Conservation (phyloP, 2,329 filamentous ascomycete species). For the Didymella arachidicola region DNA sequence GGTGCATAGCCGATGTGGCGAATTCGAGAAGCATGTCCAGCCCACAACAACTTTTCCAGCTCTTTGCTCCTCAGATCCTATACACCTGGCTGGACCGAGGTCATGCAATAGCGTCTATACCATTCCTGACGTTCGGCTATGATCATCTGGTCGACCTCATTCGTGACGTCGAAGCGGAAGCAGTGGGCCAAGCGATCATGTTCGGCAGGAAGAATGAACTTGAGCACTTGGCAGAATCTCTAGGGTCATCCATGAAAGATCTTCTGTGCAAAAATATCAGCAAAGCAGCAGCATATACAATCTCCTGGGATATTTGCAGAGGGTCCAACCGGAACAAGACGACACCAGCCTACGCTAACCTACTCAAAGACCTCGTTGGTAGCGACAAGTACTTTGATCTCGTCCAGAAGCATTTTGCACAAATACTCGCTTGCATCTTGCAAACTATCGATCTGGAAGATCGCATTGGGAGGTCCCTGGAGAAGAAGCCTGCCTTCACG, state of each 20-base stretch:
- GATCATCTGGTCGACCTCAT: constrained; percentile 72
- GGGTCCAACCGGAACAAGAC: constrained; percentile 48
- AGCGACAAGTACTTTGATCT: constrained; percentile 68
- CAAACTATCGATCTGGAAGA: constrained; percentile 64
- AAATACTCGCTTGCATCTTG: constrained; percentile 79
- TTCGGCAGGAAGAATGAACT: constrained; percentile 73
- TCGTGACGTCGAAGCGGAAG: constrained; percentile 74
- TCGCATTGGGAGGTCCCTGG: constrained; percentile 50
- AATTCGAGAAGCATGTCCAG: constrained; percentile 68
- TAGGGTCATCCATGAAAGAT: constrained; percentile 29
- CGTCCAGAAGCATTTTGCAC: constrained; percentile 74
- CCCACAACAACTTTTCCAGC: constrained; percentile 74
- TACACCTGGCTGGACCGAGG: constrained; percentile 86
- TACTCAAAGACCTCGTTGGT: constrained; percentile 74
- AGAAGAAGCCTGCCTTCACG: constrained; percentile 67
- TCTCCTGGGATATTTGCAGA: constrained; percentile 74
- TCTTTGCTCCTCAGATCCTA: constrained; percentile 88
- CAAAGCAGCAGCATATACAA: constrained; percentile 81
- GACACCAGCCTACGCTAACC: constrained; percentile 66
- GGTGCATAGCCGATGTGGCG: constrained; percentile 74
- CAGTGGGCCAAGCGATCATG: constrained; percentile 83
- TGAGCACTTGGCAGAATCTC: constrained; percentile 63
- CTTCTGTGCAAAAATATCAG: constrained; percentile 71
- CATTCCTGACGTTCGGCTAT: constrained; percentile 87
- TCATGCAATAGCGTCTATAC: constrained; percentile 63